phyloP scores from a whole-genome alignment of 164 flowering plant genomes.

The Malania oleifera region DNA sequence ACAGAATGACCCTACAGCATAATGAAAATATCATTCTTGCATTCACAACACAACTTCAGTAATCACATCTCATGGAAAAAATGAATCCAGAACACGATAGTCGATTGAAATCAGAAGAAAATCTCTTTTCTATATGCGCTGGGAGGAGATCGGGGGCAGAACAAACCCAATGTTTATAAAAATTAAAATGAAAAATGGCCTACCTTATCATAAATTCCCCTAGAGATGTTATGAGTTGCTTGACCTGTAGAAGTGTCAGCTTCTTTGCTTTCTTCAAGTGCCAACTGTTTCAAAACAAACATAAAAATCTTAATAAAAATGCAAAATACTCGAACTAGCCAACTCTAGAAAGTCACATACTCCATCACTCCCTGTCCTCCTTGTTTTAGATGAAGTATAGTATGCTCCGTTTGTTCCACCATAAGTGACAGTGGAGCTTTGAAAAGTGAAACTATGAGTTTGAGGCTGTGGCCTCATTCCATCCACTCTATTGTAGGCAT shows the following conservation, averaged over 20 bases:
- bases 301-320: neutral
- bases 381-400: conserved; percentile 66
- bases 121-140: too few relatives aligned
- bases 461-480: conserved; percentile 21
- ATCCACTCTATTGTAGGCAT: conserved; percentile 12
- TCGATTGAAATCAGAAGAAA: neutral
- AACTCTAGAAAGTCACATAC: conserved; percentile 30
- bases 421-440: conserved; percentile 75
- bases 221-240: conserved; percentile 43
- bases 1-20: conserved; percentile 44
- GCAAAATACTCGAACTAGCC: neutral
- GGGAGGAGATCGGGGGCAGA: too few relatives aligned
- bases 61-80: neutral
- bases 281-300: conserved; percentile 23
- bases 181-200: neutral
- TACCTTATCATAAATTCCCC: conserved; percentile 55
- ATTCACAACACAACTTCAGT: neutral
- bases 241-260: conserved; percentile 40
- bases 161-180: neutral
- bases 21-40: neutral
- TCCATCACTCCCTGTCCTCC: conserved; percentile 83
- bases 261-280: conserved; percentile 47
- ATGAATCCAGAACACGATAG: neutral
- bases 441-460: conserved; percentile 35
- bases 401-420: conserved; percentile 89